Evolutionary conservation across 441 rosid genomes (phyloP).

Genomic region (Gossypium armourianum): DNA sequence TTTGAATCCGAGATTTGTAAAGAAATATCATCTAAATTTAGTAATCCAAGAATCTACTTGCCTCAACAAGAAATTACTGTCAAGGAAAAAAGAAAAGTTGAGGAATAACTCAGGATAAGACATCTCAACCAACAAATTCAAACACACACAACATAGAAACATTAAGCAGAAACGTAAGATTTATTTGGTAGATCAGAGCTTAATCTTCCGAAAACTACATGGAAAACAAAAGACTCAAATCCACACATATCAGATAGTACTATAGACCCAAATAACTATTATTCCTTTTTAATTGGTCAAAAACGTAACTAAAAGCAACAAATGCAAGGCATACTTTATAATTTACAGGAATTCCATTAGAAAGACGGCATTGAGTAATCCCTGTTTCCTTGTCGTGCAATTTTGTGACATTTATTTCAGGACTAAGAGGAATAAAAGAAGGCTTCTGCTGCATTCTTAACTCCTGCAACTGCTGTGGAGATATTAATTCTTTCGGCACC

Average conservation of each 20-base stretch:
- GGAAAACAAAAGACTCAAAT: background rate
- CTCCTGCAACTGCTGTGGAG: slow-evolving; percentile 57
- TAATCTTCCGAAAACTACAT: background rate
- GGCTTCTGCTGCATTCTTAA: slow-evolving; percentile 57
- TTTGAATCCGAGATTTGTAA: background rate
- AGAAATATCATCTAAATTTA: background rate
- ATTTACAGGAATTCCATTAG: slow-evolving; percentile 86
- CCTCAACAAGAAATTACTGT: background rate
- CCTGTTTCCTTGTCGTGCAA: slow-evolving; percentile 77
- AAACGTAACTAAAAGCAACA: background rate
- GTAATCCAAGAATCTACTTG: background rate
- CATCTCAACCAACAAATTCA: slow-evolving; percentile 2
- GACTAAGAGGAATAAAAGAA: slow-evolving; percentile 44
- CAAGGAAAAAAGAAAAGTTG: background rate
- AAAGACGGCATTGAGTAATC: slow-evolving; percentile 70
- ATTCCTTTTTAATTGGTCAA: background rate
- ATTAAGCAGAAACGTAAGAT: background rate
- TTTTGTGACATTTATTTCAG: slow-evolving; percentile 41
- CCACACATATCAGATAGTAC: background rate
- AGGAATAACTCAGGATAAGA: background rate
- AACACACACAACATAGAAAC: background rate
- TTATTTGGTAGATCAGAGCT: background rate
- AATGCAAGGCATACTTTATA: slow-evolving; percentile 38
- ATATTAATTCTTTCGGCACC: slow-evolving; percentile 84
- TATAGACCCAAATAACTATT: slow-evolving; percentile 1